Evolutionary conservation across 352 stramenopile genomes (phyloP), one percentile per base, ranked within the genome.

Genomic region (Phytopythium kandeliae): DNA sequence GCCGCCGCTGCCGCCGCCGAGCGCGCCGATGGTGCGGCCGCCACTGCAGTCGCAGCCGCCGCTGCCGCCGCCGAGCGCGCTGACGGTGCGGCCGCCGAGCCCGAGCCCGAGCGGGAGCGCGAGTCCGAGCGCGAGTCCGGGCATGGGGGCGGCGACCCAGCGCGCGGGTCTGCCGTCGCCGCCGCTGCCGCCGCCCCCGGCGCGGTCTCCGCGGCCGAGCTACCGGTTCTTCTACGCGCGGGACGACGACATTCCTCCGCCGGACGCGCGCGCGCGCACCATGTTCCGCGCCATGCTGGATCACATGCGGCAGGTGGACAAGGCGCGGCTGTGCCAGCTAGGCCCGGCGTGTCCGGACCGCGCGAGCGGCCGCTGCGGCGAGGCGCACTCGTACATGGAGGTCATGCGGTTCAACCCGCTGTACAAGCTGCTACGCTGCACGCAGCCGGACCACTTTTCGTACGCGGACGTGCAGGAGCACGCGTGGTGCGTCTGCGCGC

Each of bases 351-450:
- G 58, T 16, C 53, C 69, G 28, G 63, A 72, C 42, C 43, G 50
- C 22, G 40, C 48, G 0, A 41, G 0, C 9, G 45, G 45, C 45
- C 24, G 26, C n/a, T 81, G 70, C 19, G 49, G 43, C 36, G 51
- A 65, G 4, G 75, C 70, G 52, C 70, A 81, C 47, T 65, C 64
- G 41, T 78, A 78, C 44, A 38, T 71, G 7, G 70, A 81, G 41
- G 67, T 81, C 17, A 81, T 81, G 70, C 45, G 58, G 42, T 81
- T 71, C 57, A 81, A 81, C 28, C 70, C 70, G 38, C 42, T 77
- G 25, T 81, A 69, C 54, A 81, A 81, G 57, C 64, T 66, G 7
- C 45, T 81, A 41, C 51, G 65, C 25, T 81, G 70, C 48, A 60
- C 61, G 12, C 70, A 81, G 36, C 46, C 57, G 1, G 65, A 57